Percentiles rank a stretch among this genome's conserved stretches.
Conservation (phyloP, 2,329 filamentous ascomycete species). For the Phialemonium atrogriseum region DNA sequence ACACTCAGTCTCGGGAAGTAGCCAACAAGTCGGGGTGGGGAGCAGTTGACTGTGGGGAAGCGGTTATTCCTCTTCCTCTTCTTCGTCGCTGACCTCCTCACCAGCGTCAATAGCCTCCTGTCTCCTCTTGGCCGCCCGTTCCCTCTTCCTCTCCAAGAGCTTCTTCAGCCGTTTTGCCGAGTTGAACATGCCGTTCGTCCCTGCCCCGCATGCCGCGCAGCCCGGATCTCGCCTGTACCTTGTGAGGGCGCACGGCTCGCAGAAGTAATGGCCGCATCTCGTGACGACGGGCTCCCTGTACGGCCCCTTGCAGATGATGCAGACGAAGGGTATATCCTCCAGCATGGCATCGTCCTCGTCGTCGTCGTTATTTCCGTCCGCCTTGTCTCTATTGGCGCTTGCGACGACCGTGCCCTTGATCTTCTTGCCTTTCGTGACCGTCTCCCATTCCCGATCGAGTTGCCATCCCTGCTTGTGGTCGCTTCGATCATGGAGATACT, state of each 20-base stretch:
- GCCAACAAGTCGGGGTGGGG: too few relatives aligned
- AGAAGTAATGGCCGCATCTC: constrained; percentile 94
- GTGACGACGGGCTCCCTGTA: constrained; percentile 80
- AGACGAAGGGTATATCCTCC: constrained; percentile 81
- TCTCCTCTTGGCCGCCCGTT: constrained; percentile 49
- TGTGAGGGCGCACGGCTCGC: constrained; percentile 78
- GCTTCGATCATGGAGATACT: constrained; percentile 67
- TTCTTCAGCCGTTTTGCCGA: constrained; percentile 75
- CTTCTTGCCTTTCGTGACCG: constrained; percentile 63
- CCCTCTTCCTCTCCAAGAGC: constrained; percentile 65
- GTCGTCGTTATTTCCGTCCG: constrained; percentile 29
- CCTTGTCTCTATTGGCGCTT: constrained; percentile 41
- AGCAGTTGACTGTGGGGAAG: too few relatives aligned
- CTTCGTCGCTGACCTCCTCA: constrained; percentile 39
- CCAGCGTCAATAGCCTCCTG: constrained; percentile 43
- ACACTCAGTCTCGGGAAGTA: too few relatives aligned
- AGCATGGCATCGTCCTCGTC: constrained; percentile 62
- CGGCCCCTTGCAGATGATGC: constrained; percentile 71
- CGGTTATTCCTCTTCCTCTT: constrained; percentile 16
- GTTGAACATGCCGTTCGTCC: constrained; percentile 87
- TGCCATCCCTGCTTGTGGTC: constrained; percentile 93
- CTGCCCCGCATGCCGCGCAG: constrained; percentile 77
- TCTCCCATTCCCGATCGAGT: constrained; percentile 90
- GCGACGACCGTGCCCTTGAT: constrained; percentile 53
- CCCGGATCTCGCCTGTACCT: constrained; percentile 79